Percentiles rank a stretch among this genome's conserved stretches.
phyloP scores from a whole-genome alignment of 176 grass and related monocot genomes.

The Lolium rigidum region DNA sequence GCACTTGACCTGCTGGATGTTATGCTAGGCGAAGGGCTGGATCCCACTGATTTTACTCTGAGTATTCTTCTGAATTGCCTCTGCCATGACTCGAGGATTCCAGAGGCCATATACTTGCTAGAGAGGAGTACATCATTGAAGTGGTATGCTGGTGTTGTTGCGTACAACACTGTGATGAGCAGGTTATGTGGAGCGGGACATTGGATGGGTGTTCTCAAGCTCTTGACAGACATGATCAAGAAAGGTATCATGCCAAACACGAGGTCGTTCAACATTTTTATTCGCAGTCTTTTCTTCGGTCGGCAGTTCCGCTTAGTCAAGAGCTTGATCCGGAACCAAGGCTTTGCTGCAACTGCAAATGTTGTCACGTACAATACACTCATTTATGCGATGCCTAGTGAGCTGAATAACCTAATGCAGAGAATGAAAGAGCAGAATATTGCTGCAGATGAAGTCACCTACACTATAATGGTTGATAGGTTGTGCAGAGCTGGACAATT shows the following conservation, averaged over 20 bases:
- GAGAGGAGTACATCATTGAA: slow-evolving; percentile 49
- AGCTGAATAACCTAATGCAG: slow-evolving; percentile 35
- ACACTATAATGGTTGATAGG: slow-evolving; percentile 62
- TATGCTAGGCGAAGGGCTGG: slow-evolving; percentile 63
- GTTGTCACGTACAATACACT: slow-evolving; percentile 90
- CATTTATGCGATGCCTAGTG: slow-evolving; percentile 58
- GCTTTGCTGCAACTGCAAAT: slow-evolving; percentile 60
- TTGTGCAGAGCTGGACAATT: slow-evolving; percentile 60
- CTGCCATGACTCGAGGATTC: slow-evolving; percentile 60
- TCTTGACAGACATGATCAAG: slow-evolving; percentile 74
- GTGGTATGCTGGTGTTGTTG: slow-evolving; percentile 52
- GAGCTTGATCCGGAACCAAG: slow-evolving; percentile 49
- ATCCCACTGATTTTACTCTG: slow-evolving; percentile 66
- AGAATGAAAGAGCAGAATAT: slow-evolving; percentile 54
- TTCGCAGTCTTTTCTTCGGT: slow-evolving; percentile 65
- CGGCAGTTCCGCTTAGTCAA: slow-evolving; percentile 48
- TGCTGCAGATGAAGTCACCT: slow-evolving; percentile 67
- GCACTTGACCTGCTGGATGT: slow-evolving; percentile 57
- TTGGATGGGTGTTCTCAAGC: slow-evolving; percentile 65
- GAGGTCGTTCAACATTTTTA: slow-evolving; percentile 78
- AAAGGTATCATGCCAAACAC: slow-evolving; percentile 64
- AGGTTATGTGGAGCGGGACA: slow-evolving; percentile 52
- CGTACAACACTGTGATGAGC: slow-evolving; percentile 87
- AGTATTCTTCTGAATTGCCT: slow-evolving; percentile 78
- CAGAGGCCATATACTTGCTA: slow-evolving; percentile 57